These are phyloP conservation scores for Tetraselmis chui DNA, from an alignment of 139 green algal species.

Conservation along the genomic window DNA sequence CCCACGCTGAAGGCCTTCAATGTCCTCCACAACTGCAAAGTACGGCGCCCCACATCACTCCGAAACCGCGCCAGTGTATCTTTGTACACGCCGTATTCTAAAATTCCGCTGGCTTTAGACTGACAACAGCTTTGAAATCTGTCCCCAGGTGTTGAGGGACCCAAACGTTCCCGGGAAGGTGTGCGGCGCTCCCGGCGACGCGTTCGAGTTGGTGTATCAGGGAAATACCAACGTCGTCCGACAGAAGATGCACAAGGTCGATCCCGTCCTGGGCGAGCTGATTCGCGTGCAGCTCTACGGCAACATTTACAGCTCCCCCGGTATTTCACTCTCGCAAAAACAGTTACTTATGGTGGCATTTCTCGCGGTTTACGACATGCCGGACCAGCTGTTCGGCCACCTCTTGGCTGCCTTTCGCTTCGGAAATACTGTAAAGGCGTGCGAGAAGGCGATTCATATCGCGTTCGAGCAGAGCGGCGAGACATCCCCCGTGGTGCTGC, in stretches of 20 bases:
- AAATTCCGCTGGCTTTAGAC: too few relatives aligned
- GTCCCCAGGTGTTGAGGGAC: conserved; percentile 23
- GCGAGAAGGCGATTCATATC: not conserved
- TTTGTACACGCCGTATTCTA: too few relatives aligned
- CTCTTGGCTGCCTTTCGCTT: conserved; percentile 21
- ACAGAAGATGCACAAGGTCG: conserved; percentile 34
- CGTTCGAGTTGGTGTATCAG: conserved; percentile 57
- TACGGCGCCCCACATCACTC: too few relatives aligned
- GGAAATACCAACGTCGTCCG: conserved; percentile 38
- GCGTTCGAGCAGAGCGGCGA: not conserved
- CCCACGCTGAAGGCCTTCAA: conserved; percentile 28
- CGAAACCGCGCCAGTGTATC: too few relatives aligned
- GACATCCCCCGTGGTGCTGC: not conserved
- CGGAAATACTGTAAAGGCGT: not conserved
- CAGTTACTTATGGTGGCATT: conserved; percentile 47
- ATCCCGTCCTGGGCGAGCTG: conserved; percentile 44
- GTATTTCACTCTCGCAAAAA: conserved; percentile 36
- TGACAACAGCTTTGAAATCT: not conserved
- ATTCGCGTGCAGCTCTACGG: conserved; percentile 58
- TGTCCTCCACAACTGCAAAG: not conserved
- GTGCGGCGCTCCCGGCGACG: conserved; percentile 41
- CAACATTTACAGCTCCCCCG: conserved; percentile 51
- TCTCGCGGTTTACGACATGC: conserved; percentile 45
- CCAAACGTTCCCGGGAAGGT: conserved; percentile 43
- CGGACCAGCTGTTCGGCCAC: conserved; percentile 59